Conservation (phyloP, 805 yeast species). For the Peterozyma toletana region DNA sequence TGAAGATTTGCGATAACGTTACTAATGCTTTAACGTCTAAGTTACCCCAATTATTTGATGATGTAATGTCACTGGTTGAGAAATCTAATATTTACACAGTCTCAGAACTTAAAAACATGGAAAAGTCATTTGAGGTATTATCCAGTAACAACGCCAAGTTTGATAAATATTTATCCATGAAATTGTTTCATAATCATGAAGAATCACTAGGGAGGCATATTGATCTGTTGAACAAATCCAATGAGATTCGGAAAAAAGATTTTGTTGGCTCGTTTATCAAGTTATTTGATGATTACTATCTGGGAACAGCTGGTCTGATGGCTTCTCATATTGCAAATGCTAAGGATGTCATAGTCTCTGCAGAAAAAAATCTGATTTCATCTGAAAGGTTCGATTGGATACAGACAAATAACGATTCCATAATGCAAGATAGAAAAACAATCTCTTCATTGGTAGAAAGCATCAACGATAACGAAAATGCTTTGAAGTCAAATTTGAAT, state of each 20-base stretch:
- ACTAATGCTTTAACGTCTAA: constrained; percentile 13
- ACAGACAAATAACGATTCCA: neutral
- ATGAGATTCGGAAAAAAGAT: constrained; percentile 6
- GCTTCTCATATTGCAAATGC: constrained; percentile 1
- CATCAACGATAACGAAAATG: constrained; percentile 8
- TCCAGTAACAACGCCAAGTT: constrained; percentile 1
- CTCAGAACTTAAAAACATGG: constrained; percentile 12
- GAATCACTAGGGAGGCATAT: constrained; percentile 5
- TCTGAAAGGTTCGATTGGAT: constrained; percentile 5
- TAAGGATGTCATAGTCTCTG: constrained; percentile 1
- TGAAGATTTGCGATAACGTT: constrained; percentile 16
- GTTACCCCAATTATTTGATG: constrained; percentile 14
- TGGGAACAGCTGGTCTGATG: neutral
- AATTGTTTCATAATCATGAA: constrained; percentile 6
- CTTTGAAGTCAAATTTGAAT: constrained; percentile 9
- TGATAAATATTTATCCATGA: constrained; percentile 5
- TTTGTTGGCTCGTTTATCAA: neutral
- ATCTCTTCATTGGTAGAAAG: constrained; percentile 4
- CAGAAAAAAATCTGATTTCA: constrained; percentile 4
- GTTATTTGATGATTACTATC: constrained; percentile 2
- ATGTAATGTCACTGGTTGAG: constrained; percentile 11
- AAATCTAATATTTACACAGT: constrained; percentile 12
- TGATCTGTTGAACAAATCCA: constrained; percentile 3
- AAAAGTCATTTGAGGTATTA: neutral
- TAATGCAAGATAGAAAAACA: neutral